Percentiles rank a stretch among this genome's conserved stretches.
phyloP scores from a whole-genome alignment of 2,329 filamentous ascomycete species.

The Penicillium nordicum region DNA sequence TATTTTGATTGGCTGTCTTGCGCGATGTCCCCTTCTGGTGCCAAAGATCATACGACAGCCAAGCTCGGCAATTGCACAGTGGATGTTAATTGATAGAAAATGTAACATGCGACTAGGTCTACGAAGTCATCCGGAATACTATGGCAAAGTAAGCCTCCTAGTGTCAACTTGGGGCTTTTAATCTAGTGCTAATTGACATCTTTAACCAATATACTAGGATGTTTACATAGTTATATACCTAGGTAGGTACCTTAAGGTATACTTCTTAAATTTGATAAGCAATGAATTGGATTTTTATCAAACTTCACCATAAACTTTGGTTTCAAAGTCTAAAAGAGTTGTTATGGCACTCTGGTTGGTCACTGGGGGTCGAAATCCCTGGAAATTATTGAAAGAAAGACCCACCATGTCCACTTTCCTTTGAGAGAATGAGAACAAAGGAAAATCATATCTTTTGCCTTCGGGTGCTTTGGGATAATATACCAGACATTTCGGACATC shows the following conservation, averaged over 20 bases:
- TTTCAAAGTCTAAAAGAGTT: neutral
- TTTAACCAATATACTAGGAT: too few relatives aligned
- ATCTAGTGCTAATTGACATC: neutral
- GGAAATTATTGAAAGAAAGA: slow-evolving; percentile 2
- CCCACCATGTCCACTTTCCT: slow-evolving; percentile 15
- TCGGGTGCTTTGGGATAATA: too few relatives aligned
- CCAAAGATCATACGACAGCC: neutral
- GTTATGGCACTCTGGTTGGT: slow-evolving; percentile 7
- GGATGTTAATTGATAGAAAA: neutral
- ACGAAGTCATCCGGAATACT: neutral
- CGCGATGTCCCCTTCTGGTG: too few relatives aligned
- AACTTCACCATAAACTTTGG: neutral
- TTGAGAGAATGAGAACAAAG: neutral
- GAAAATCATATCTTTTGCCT: too few relatives aligned
- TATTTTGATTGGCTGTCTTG: neutral
- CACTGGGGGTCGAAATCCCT: neutral
- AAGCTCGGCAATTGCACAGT: neutral
- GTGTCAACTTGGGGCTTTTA: neutral
- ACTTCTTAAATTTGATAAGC: too few relatives aligned
- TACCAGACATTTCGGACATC: neutral
- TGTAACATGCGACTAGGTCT: neutral
- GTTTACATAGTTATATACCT: too few relatives aligned
- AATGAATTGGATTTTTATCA: neutral
- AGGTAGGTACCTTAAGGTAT: too few relatives aligned
- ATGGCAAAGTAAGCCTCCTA: neutral